Conservation (phyloP, 495 filamentous ascomycete species). For the Melanomma pulvis-pyrius region DNA sequence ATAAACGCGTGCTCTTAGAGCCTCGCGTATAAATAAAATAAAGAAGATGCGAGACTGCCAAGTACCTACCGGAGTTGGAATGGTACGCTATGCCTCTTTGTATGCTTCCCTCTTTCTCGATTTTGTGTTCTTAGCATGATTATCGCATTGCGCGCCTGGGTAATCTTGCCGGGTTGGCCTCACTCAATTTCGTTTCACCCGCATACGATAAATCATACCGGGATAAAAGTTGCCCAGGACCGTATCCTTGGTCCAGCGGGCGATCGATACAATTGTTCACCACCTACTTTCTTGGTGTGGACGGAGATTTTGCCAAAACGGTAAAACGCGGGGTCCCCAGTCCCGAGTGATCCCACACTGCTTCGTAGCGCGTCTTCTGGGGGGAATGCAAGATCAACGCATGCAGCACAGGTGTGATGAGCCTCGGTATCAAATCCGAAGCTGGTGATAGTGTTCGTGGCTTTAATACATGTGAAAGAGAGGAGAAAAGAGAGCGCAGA, state of each 20-base stretch:
- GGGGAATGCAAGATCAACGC: neutral
- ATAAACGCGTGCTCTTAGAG: neutral
- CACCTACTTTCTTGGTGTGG: neutral
- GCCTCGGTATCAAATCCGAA: constrained; percentile 15
- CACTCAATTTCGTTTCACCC: neutral
- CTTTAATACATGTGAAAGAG: constrained; percentile 12
- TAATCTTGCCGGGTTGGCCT: neutral
- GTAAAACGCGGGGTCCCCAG: constrained; percentile 22
- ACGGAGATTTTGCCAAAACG: constrained; percentile 23
- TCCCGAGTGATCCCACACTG: neutral
- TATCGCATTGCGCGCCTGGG: neutral
- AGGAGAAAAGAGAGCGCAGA: neutral
- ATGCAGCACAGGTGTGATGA: neutral
- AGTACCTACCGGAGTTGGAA: neutral
- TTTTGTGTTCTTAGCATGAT: neutral
- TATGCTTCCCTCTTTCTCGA: neutral
- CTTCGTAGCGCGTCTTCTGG: neutral
- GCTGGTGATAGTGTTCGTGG: neutral
- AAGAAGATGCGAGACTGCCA: neutral
- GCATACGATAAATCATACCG: neutral
- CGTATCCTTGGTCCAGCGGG: neutral
- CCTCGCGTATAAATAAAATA: neutral
- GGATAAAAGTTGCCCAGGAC: neutral
- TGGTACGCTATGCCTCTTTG: neutral
- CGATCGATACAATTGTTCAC: neutral